Evolutionary conservation across 208 protist genomes (phyloP).

Genomic region (Trypanosoma rangeli): DNA sequence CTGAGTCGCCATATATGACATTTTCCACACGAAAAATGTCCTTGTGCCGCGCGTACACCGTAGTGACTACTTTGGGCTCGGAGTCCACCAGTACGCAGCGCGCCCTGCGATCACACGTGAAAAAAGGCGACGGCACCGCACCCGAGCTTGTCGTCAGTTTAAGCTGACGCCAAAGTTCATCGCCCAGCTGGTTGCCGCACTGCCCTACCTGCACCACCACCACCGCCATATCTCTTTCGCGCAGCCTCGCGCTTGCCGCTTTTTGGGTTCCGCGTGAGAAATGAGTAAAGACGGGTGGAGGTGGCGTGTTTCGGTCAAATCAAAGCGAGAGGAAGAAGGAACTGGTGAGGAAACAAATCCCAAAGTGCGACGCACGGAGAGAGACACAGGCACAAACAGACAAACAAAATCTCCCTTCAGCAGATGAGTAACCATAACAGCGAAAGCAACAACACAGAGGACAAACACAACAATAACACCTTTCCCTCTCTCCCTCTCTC

Average conservation of each 20-base stretch:
- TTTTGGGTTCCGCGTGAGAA: too few species aligned
- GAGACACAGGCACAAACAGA: background rate
- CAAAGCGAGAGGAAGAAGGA: background rate
- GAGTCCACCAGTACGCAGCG: constrained; percentile 85
- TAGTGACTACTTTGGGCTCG: constrained; percentile 86
- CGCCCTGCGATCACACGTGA: constrained; percentile 55
- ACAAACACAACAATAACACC: background rate
- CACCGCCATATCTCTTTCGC: constrained; percentile 41
- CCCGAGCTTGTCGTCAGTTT: constrained; percentile 21
- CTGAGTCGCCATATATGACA: constrained; percentile 74
- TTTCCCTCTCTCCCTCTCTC: background rate
- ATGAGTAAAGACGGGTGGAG: background rate
- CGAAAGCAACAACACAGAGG: background rate
- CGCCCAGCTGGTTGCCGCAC: constrained; percentile 89
- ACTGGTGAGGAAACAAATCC: background rate
- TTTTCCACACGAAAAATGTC: constrained; percentile 66
- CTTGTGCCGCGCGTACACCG: constrained; percentile 51
- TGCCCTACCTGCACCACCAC: constrained; percentile 83
- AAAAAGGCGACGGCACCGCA: constrained; percentile 49
- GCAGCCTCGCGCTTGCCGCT: too few species aligned
- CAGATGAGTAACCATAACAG: background rate
- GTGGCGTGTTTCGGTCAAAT: background rate
- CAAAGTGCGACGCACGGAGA: background rate
- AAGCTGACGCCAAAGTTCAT: constrained; percentile 79
- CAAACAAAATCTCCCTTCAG: background rate